phyloP scores from a whole-genome alignment of 768 basidiomycete species.

The Tylopilus sp. region DNA sequence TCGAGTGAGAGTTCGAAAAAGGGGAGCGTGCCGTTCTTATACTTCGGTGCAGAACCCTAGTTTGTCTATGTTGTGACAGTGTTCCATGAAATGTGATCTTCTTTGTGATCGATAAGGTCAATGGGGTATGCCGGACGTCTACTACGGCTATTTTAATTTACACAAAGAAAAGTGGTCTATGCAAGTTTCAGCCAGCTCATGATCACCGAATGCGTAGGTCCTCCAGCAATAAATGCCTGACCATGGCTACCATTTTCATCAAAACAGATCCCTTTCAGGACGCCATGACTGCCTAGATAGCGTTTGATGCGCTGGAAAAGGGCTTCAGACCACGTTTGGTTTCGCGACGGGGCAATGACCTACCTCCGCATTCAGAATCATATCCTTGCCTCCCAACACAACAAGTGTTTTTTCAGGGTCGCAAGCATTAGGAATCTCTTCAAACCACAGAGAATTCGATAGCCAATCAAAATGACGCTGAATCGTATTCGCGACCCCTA shows the following conservation, averaged over 20 bases:
- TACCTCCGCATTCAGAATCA: constrained; percentile 73
- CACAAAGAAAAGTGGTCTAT: constrained; percentile 11
- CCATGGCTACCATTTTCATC: constrained; percentile 65
- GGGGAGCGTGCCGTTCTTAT: constrained; percentile 18
- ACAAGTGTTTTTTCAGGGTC: constrained; percentile 67
- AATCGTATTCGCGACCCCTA: constrained; percentile 84
- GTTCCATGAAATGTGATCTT: constrained; percentile 5
- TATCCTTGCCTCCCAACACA: constrained; percentile 80
- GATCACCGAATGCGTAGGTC: constrained; percentile 53
- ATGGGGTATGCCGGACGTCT: neutral
- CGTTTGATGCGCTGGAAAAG: constrained; percentile 57
- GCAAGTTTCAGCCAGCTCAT: constrained; percentile 55
- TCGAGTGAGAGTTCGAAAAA: constrained; percentile 9
- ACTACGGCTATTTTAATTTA: neutral
- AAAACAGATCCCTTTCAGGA: constrained; percentile 62
- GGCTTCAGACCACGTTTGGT: neutral
- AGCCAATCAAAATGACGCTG: constrained; percentile 84
- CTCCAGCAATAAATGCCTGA: constrained; percentile 50
- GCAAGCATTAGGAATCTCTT: constrained; percentile 79
- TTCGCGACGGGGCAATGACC: constrained; percentile 6
- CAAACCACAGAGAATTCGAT: constrained; percentile 85
- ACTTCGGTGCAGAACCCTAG: constrained; percentile 8
- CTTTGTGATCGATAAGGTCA: constrained; percentile 20
- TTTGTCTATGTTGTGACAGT: constrained; percentile 28
- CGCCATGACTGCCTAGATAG: constrained; percentile 75